These are phyloP conservation scores for Stemphylium vesicarium DNA, from an alignment of 2,329 filamentous ascomycete species.

Conservation along the genomic window DNA sequence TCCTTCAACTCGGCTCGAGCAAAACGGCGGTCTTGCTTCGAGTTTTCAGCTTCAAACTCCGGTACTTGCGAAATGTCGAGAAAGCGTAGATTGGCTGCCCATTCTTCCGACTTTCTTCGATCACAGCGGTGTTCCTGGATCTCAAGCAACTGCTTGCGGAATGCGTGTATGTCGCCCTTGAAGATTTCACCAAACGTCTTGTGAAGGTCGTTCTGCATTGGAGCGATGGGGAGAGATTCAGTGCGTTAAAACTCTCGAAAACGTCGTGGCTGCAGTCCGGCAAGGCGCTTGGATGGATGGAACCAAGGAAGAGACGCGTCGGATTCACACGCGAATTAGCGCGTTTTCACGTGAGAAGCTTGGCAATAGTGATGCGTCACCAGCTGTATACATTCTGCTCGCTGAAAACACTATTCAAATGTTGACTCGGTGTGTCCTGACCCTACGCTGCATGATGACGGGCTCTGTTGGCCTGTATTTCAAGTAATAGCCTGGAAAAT, in stretches of 20 bases:
- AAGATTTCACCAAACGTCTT: constrained; percentile 27
- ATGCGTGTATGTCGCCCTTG: constrained; percentile 9
- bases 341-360: constrained; percentile 1
- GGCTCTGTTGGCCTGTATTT: no score
- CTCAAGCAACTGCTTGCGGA: constrained; percentile 22
- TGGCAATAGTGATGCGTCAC: background rate
- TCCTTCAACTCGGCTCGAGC: background rate
- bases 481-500: no score
- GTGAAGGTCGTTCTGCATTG: constrained; percentile 24
- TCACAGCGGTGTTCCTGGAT: constrained; percentile 12
- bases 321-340: background rate
- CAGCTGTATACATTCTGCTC: no score
- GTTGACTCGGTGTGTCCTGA: no score
- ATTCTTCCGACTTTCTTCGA: constrained; percentile 16
- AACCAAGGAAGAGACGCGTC: background rate
- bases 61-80: constrained; percentile 23
- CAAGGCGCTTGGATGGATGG: no score
- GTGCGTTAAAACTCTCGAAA: no score
- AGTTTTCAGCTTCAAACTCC: background rate
- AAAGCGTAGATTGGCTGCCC: constrained; percentile 17
- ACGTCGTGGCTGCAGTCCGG: no score
- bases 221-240: background rate
- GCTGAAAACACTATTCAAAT: no score
- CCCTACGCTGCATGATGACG: no score
- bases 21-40: background rate